phyloP scores from a whole-genome alignment of 306 rosid genomes.

The Alnus glutinosa region DNA sequence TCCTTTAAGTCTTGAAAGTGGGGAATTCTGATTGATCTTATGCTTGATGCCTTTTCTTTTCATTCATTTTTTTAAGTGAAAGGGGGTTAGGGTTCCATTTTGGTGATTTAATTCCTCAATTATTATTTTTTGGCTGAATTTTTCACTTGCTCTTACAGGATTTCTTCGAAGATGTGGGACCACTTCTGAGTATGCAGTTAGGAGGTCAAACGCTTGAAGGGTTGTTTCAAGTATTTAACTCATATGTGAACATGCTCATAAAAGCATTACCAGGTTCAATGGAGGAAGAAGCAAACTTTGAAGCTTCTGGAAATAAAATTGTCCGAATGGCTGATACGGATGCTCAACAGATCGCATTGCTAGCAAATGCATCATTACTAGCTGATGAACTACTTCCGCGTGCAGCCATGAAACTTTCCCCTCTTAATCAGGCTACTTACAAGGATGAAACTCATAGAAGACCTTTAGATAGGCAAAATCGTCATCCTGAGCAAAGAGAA shows the following conservation, averaged over 20 bases:
- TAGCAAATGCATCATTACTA: conserved; percentile 92
- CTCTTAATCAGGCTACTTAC: conserved; percentile 53
- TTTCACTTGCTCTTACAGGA: conserved; percentile 60
- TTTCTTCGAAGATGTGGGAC: conserved; percentile 98
- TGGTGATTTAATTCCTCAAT: conserved; percentile 16
- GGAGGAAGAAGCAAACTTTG: conserved; percentile 93
- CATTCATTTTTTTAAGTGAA: background rate
- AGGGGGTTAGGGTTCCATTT: conserved; percentile 11
- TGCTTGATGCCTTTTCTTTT: background rate
- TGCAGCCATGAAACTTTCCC: conserved; percentile 93
- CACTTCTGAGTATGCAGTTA: conserved; percentile 96
- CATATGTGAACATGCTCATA: conserved; percentile 74
- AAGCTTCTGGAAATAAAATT: conserved; percentile 76
- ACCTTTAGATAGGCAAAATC: conserved; percentile 82
- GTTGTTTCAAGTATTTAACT: conserved; percentile 82
- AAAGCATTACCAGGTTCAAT: conserved; percentile 90
- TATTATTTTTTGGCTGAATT: conserved; percentile 25
- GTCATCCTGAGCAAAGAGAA: conserved; percentile 98
- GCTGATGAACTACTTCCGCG: conserved; percentile 97
- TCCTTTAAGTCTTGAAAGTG: background rate
- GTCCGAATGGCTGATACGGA: conserved; percentile 93
- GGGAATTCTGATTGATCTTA: background rate
- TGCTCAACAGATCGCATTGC: conserved; percentile 94
- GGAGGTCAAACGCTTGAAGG: conserved; percentile 98
- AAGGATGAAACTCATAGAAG: conserved; percentile 75